Percentiles rank a stretch among this genome's conserved stretches.
phyloP scores from a whole-genome alignment of 805 yeast genomes.

The Starmerella khaoyaiensis region DNA sequence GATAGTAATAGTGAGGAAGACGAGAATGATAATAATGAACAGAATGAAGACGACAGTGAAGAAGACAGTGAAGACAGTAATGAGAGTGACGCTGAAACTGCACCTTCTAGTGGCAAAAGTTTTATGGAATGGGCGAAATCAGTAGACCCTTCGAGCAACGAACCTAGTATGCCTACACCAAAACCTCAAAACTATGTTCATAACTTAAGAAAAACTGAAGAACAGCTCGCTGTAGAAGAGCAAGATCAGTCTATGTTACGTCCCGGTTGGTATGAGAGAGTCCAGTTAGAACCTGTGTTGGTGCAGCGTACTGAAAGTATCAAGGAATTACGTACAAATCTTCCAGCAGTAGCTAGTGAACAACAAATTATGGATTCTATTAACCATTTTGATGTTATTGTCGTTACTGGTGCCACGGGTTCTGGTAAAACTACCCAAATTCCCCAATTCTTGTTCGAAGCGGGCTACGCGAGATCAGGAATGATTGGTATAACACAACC shows the following conservation, averaged over 20 bases:
- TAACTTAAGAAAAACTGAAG: slow-evolving; percentile 56
- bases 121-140: slow-evolving; percentile 88
- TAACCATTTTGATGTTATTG: slow-evolving; percentile 78
- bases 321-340: slow-evolving; percentile 50
- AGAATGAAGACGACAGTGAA: slow-evolving; percentile 21
- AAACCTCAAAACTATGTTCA: slow-evolving; percentile 37
- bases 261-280: slow-evolving; percentile 27
- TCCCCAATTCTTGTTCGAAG: slow-evolving; percentile 87
- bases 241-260: slow-evolving; percentile 40
- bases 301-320: slow-evolving; percentile 55
- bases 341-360: slow-evolving; percentile 87
- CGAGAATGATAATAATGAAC: slow-evolving; percentile 42
- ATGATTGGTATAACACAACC: slow-evolving; percentile 96
- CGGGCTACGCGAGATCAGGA: slow-evolving; percentile 77
- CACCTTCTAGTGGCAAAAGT: slow-evolving; percentile 38
- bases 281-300: slow-evolving; percentile 45
- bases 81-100: slow-evolving; percentile 26
- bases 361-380: slow-evolving; percentile 91
- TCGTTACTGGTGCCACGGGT: slow-evolving; percentile 96
- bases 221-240: slow-evolving; percentile 62
- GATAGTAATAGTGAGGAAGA: slow-evolving; percentile 37
- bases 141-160: slow-evolving; percentile 39
- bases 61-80: slow-evolving; percentile 9
- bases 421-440: slow-evolving; percentile 98
- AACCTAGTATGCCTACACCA: slow-evolving; percentile 47